These are phyloP conservation scores for Phytophthora cryptogea DNA, from an alignment of 352 stramenopile species.

Conservation along the genomic window DNA sequence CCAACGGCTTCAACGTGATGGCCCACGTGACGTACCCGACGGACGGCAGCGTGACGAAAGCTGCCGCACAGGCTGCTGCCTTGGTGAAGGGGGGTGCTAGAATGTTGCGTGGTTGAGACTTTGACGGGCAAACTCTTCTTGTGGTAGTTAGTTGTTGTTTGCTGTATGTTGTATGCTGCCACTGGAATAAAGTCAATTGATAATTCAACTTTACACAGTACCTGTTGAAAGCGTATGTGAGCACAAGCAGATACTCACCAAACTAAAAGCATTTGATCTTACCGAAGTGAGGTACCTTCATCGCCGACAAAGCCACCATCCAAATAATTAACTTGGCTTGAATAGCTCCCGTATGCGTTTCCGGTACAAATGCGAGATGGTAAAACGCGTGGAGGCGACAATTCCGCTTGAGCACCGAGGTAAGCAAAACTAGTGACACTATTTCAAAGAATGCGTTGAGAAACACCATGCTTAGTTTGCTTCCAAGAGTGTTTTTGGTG, in stretches of 20 bases:
- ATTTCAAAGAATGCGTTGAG: conserved; percentile 25
- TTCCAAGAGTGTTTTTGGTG: neutral
- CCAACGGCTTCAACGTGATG: conserved; percentile 28
- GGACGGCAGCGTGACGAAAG: conserved; percentile 29
- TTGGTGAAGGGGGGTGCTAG: conserved; percentile 19
- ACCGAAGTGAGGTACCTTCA: conserved; percentile 12
- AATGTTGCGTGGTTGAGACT: no score
- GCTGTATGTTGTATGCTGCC: no score
- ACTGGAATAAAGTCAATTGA: no score
- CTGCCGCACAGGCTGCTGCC: conserved; percentile 16
- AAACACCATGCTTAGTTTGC: conserved; percentile 7
- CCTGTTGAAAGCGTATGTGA: neutral
- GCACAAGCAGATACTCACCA: neutral
- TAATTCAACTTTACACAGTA: no score
- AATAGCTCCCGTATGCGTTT: conserved; percentile 22
- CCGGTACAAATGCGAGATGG: conserved; percentile 30
- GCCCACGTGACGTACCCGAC: conserved; percentile 30
- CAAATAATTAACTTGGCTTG: conserved; percentile 25
- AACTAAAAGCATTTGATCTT: neutral
- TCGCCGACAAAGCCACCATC: conserved; percentile 7
- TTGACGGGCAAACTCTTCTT: no score
- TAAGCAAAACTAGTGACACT: conserved; percentile 16
- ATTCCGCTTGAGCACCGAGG: conserved; percentile 4
- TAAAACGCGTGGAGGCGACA: conserved; percentile 21
- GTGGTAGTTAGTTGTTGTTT: neutral